phyloP scores from a whole-genome alignment of 2,329 filamentous ascomycete species.

The Sclerotinia spermophila region DNA sequence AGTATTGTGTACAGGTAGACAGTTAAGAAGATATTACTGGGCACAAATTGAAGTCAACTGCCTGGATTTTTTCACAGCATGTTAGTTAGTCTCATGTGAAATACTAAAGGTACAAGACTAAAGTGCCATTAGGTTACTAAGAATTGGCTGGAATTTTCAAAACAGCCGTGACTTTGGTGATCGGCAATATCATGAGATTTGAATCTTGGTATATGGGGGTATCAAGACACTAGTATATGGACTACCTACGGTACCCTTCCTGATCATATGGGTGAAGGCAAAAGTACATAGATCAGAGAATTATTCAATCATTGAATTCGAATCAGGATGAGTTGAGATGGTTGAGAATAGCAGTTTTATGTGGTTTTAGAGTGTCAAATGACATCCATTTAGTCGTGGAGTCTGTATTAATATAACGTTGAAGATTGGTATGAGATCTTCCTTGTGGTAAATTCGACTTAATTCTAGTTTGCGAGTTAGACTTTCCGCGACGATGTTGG shows the following conservation, averaged over 20 bases:
- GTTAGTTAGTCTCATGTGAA: too few relatives aligned
- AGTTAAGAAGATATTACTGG: not conserved
- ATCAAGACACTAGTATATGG: not conserved
- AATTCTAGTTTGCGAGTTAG: not conserved
- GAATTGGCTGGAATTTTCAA: not conserved
- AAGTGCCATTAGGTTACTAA: not conserved
- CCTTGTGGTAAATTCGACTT: not conserved
- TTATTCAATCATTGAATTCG: not conserved
- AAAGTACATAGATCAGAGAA: not conserved
- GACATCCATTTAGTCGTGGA: not conserved
- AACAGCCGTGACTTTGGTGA: not conserved
- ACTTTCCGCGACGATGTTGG: not conserved
- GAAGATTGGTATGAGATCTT: not conserved
- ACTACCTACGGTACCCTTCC: not conserved
- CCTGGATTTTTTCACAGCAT: too few relatives aligned
- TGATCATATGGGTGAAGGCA: not conserved
- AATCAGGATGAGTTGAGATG: accelerated
- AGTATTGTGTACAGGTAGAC: not conserved
- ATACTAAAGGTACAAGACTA: not conserved
- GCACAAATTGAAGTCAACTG: not conserved
- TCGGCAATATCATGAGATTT: not conserved
- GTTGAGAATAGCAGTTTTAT: not conserved
- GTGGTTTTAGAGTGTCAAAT: not conserved
- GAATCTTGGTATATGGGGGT: not conserved
- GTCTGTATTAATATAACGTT: not conserved